Base-by-base conservation (phyloP, 164 flowering plant species). In the Euptelea pleiosperma region DNA sequence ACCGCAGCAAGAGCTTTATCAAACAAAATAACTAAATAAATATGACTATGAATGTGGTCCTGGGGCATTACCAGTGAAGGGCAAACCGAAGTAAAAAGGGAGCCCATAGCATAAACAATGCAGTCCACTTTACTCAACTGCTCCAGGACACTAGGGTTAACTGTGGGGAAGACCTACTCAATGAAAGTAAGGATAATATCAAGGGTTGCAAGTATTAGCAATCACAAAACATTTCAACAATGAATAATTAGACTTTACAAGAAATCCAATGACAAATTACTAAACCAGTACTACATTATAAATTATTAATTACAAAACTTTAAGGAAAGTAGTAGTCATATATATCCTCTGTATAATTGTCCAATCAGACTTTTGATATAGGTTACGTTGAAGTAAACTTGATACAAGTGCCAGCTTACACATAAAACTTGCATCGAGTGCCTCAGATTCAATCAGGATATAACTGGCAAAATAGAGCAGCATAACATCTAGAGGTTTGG, bases 91-190 rank as follows among this genome's bases (percentile, higher is more conserved):
- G 98, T 89, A 62, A 89, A 92, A 48, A 92, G 87, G 25, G 98
- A 92, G 2, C 97, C 98, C 97, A 92, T 92, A 25, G 93, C 96
- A 79, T 85, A 92, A 42, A 92, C 75, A 61, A 92, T 76, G 71
- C 96, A 87, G 49, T 92, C 90, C 58, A 83, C 94, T 39, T 60
- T 71, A 24, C 66, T 71, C 73, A 92, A 71, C 77, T 87, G 91
- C 45, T 87, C 96, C 62, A 92, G 61, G 14, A 86, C 96, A 53
- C 75, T 60, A 37, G 88, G 85, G 54, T 92, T 90, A 42, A 68
- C 83, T 6, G 69, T 15, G 6, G 98, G 97, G 66, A 87, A 89
- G 49, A 92, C 96, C 98, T 91, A 65, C 8, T 60, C 61, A 73
- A 60, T 21, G 28, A 55, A 44, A 63, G 39, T 36, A 49, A 53